phyloP scores from a whole-genome alignment of 495 filamentous ascomycete genomes.

The Lepidopterella palustris region DNA sequence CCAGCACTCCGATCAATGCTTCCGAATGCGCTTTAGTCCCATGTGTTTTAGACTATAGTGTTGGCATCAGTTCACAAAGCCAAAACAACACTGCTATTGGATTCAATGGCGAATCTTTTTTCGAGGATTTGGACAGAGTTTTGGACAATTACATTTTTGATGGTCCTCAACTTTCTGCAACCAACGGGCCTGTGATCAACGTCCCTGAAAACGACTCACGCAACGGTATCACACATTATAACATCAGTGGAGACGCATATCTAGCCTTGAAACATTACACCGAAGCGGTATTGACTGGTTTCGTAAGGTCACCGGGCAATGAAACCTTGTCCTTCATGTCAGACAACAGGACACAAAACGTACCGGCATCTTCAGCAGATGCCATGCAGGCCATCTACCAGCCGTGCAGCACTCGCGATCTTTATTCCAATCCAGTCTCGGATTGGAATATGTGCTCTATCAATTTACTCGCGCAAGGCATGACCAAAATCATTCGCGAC shows the following conservation, averaged over 20 bases:
- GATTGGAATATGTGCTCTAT: background rate
- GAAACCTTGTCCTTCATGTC: background rate
- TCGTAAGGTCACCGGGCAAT: background rate
- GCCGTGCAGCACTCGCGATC: background rate
- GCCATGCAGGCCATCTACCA: background rate
- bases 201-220: background rate
- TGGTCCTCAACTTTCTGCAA: background rate
- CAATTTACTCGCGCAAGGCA: background rate
- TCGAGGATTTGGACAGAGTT: background rate
- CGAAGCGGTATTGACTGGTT: background rate
- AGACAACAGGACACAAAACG: background rate
- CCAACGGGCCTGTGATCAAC: background rate
- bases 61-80: background rate
- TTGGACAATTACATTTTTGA: background rate
- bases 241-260: background rate
- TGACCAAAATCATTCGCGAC: background rate
- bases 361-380: background rate
- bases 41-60: background rate
- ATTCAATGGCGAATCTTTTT: background rate
- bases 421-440: background rate
- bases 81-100: background rate
- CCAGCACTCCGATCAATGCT: background rate
- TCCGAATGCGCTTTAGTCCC: conserved; percentile 1
- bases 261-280: background rate
- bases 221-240: background rate